phyloP scores from a whole-genome alignment of 1,284 basidiomycete genomes.

The Puccinia polysora region DNA sequence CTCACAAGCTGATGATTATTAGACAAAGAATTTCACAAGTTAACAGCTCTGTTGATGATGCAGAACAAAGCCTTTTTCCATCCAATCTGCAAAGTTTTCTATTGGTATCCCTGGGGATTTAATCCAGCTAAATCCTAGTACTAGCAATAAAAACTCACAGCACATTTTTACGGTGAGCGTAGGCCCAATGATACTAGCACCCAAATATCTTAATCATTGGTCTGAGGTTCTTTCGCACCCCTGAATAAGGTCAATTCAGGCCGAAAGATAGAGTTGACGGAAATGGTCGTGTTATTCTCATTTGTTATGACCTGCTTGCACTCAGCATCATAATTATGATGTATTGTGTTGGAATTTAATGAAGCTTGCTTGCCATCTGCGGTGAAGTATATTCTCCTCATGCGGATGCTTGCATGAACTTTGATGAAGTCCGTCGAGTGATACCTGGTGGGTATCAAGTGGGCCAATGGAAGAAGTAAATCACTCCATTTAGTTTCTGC shows the following conservation, averaged over 20 bases:
- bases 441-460: constrained; percentile 11
- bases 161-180: too few species aligned
- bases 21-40: too few species aligned
- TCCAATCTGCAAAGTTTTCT: too few species aligned
- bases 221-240: neutral
- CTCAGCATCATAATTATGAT: constrained; percentile 4
- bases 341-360: constrained; percentile 3
- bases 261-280: constrained; percentile 5
- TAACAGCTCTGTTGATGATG: too few species aligned
- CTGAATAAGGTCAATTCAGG: constrained; percentile 23
- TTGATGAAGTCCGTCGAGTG: constrained; percentile 13
- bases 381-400: constrained; percentile 33
- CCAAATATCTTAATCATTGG: too few species aligned
- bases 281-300: neutral
- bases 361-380: constrained; percentile 12
- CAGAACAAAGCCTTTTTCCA: too few species aligned
- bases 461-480: constrained; percentile 5
- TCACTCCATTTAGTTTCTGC: constrained; percentile 34
- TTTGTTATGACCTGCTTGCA: neutral
- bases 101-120: too few species aligned
- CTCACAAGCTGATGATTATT: too few species aligned
- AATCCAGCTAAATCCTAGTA: too few species aligned
- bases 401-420: constrained; percentile 22
- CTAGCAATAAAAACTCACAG: too few species aligned
- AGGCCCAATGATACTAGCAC: too few species aligned